Conservation (phyloP, 176 grass and related monocot genomes). For the Olyra latifolia region DNA sequence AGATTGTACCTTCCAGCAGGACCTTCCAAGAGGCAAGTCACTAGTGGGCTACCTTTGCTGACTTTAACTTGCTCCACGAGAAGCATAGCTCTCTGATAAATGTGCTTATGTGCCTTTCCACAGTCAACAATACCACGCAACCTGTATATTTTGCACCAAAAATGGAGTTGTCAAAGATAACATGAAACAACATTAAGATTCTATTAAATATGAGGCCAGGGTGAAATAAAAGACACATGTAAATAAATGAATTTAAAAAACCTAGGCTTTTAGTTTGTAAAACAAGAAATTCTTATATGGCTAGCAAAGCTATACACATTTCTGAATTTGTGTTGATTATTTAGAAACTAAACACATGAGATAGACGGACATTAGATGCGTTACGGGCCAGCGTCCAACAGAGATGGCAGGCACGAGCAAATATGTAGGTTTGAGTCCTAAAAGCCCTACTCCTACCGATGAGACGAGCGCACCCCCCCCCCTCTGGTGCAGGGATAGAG, state of each 20-base stretch:
- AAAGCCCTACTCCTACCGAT: too few species aligned
- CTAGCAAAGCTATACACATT: neutral
- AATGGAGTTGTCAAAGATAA: neutral
- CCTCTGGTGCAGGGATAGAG: too few species aligned
- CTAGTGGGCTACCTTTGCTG: conserved; percentile 87
- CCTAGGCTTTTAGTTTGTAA: neutral
- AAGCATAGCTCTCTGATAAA: conserved; percentile 84
- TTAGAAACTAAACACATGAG: too few species aligned
- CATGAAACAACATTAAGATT: neutral
- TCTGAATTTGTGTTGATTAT: too few species aligned
- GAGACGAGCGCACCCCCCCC: too few species aligned
- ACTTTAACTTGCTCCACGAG: conserved; percentile 95
- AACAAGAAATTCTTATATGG: conserved; percentile 11
- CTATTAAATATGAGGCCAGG: conserved; percentile 13
- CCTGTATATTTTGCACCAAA: conserved; percentile 44
- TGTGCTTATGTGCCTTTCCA: conserved; percentile 68
- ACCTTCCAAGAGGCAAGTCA: conserved; percentile 95
- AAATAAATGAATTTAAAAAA: conserved; percentile 14
- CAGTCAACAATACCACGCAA: conserved; percentile 90
- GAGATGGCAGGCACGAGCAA: too few species aligned
- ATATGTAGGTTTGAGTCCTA: too few species aligned
- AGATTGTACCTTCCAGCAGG: conserved; percentile 67
- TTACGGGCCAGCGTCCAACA: too few species aligned
- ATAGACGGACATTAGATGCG: too few species aligned
- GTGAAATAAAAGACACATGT: neutral